Conservation (phyloP, 1,284 basidiomycete species). For the Thecaphora thlaspeos region DNA sequence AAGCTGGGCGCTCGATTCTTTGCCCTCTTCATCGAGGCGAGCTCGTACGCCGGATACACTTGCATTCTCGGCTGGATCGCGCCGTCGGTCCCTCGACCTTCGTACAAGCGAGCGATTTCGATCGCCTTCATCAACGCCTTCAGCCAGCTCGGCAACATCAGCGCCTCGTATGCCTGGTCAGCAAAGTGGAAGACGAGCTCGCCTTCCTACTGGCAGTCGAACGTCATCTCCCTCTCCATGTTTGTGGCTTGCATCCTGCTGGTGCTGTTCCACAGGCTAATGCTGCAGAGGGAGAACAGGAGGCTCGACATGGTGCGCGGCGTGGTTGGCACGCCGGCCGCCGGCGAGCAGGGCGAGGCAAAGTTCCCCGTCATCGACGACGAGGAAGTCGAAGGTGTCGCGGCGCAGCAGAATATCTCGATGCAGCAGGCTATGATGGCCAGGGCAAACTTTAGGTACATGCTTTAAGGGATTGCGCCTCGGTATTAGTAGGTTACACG, state of each 20-base stretch:
- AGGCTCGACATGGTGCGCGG: constrained; percentile 22
- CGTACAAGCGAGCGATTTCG: constrained; percentile 40
- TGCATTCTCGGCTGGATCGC: constrained; percentile 42
- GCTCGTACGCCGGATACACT: constrained; percentile 35
- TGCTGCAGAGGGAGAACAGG: constrained; percentile 29
- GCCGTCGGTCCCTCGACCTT: constrained; percentile 33
- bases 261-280: constrained; percentile 27
- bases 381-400: too few species aligned
- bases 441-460: neutral
- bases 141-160: constrained; percentile 60
- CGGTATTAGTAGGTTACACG: too few species aligned
- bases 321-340: neutral
- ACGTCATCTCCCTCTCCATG: constrained; percentile 28
- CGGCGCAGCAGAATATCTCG: too few species aligned
- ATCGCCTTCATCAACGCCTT: constrained; percentile 58
- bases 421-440: neutral
- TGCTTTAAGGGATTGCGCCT: too few species aligned
- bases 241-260: constrained; percentile 32
- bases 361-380: too few species aligned
- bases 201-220: constrained; percentile 46
- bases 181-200: constrained; percentile 32
- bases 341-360: too few species aligned
- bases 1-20: constrained; percentile 33
- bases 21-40: constrained; percentile 38
- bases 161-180: constrained; percentile 50